Evolutionary conservation across 805 yeast genomes (phyloP), one percentile per base, ranked within the genome.

Genomic region (Teunomyces pallodes): DNA sequence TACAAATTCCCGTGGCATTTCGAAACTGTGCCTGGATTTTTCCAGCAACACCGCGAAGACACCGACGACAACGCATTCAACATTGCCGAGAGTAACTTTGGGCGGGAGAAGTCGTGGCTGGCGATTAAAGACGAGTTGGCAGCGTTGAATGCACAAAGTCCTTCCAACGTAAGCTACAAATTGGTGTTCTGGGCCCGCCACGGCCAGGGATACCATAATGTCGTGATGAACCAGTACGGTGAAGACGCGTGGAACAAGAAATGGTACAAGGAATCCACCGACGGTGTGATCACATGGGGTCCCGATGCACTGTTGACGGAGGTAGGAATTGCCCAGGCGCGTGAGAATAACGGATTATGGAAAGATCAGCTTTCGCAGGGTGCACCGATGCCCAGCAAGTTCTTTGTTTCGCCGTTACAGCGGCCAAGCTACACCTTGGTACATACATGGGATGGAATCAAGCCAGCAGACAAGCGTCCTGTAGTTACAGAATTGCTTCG

Each of bases 151-250:
- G 45, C 47, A 2, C 39, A 55, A 5, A 71, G 76, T 14, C 49
- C 54, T 0, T 54, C 54, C 0, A 71, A 76, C 50, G 82, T 67
- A 36, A 49, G 52, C 31, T 80, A 70, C 61, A 82, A 81, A 55
- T 55, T 82, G 42, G 49, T 82, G 3, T 74, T 80, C 42, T 69
- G 80, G 46, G 84, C 85, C 9, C 72, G 90, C 59, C 90, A 84
- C 55, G 90, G 89, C 5, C 87, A 84, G 61, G 90, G 89, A 0
- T 78, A 65, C 58, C 90, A 84, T 53, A 84, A 84, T 55, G 69
- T 71, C 40, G 76, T 80, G 2, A 80, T 82, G 12, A 66, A 65
- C 17, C 73, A 77, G 49, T 82, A 81, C 55, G 88, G 88, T 9
- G 47, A 70, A 14, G 72, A 73, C 2, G 78, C 64, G n/a, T 84